These are phyloP conservation scores for Plantago ovata DNA, from an alignment of 257 asterid genomes.

Conservation along the genomic window DNA sequence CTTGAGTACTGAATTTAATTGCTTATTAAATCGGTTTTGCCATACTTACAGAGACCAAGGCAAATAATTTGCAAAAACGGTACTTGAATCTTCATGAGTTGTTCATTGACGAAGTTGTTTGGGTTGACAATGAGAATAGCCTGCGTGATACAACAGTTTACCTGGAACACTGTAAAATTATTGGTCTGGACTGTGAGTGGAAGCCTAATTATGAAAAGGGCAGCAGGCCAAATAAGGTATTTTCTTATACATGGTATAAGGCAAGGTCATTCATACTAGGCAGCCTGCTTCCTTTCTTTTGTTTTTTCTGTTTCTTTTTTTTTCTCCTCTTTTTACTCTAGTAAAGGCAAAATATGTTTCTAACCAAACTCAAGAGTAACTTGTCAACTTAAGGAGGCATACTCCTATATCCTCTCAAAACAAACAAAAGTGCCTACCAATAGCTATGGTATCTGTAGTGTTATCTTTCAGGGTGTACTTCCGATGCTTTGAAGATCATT, in stretches of 20 bases:
- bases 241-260: slow-evolving; percentile 15
- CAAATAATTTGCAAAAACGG: slow-evolving; percentile 36
- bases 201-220: slow-evolving; percentile 86
- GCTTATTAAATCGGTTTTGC: slow-evolving; percentile 8
- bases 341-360: too few relatives aligned
- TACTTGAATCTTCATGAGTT: slow-evolving; percentile 72
- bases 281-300: background rate
- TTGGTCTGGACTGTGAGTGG: slow-evolving; percentile 98
- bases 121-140: slow-evolving; percentile 66
- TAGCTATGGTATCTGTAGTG: too few relatives aligned
- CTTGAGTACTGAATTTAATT: background rate
- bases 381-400: too few relatives aligned
- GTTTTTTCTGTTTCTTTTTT: too few relatives aligned
- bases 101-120: slow-evolving; percentile 63
- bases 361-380: too few relatives aligned
- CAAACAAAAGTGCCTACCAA: too few relatives aligned
- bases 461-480: too few relatives aligned
- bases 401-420: too few relatives aligned
- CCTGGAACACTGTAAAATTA: slow-evolving; percentile 73
- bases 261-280: slow-evolving; percentile 10
- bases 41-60: slow-evolving; percentile 47
- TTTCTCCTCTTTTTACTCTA: too few relatives aligned
- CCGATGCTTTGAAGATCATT: too few relatives aligned
- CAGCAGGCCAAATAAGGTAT: slow-evolving; percentile 68
- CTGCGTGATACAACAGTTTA: slow-evolving; percentile 54